A percentile compares a stretch with the other conserved stretches of the same genome.
These are phyloP conservation scores for Aspergillus haitiensis DNA, from an alignment of 495 filamentous ascomycete species.

Conservation along the genomic window DNA sequence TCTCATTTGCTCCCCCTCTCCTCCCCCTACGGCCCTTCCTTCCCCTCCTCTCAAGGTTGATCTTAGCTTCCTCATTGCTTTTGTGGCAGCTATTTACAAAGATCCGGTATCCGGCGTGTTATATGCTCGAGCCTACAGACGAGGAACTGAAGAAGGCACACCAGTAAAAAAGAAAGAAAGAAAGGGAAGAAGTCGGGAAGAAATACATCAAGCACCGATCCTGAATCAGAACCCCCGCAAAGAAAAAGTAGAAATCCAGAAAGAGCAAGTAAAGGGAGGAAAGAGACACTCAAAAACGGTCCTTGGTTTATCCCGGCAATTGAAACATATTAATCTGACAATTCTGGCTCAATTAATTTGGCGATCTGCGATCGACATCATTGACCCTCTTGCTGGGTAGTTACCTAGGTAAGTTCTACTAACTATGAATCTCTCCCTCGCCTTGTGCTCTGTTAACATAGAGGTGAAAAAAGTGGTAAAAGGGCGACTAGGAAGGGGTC, in stretches of 20 bases:
- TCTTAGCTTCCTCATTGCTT: background rate
- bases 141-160: background rate
- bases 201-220: background rate
- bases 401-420: conserved; percentile 19
- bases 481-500: conserved; percentile 26
- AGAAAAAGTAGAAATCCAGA: too few species aligned
- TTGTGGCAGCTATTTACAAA: background rate
- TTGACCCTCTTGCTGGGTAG: conserved; percentile 11
- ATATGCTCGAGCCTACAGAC: background rate
- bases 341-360: conserved; percentile 13
- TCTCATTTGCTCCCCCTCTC: background rate
- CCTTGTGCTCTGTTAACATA: conserved; percentile 14
- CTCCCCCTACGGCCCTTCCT: background rate
- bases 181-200: background rate
- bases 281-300: conserved; percentile 3
- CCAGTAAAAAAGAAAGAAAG: background rate
- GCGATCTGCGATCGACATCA: conserved; percentile 23
- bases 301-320: conserved; percentile 15
- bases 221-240: too few species aligned
- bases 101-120: background rate
- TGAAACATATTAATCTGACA: conserved; percentile 13
- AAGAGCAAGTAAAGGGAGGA: background rate
- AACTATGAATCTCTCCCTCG: conserved; percentile 23
- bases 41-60: background rate
- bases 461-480: conserved; percentile 29